Evolutionary conservation across 2,329 filamentous ascomycete genomes (phyloP).

Genomic region (Sordariomycetes sp.): DNA sequence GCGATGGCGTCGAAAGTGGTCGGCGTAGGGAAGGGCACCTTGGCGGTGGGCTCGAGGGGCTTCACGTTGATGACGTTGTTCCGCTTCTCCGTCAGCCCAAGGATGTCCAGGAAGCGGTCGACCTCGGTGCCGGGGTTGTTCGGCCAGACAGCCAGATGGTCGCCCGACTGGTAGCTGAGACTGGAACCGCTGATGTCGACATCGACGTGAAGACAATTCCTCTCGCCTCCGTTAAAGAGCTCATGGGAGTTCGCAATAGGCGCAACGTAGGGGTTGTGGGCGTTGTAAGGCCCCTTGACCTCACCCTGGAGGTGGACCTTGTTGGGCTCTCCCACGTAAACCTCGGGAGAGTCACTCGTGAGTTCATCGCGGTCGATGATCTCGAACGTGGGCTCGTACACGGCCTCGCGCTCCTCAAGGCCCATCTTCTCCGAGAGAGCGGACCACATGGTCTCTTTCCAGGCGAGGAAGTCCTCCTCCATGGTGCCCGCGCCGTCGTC

Average conservation of each 20-base stretch:
- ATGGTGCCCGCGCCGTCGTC: conserved; percentile 97
- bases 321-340: conserved; percentile 93
- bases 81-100: conserved; percentile 65
- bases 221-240: conserved; percentile 75
- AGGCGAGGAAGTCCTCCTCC: conserved; percentile 98
- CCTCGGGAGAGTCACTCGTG: conserved; percentile 60
- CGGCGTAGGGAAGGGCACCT: conserved; percentile 93
- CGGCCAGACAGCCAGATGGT: conserved; percentile 95
- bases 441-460: conserved; percentile 99
- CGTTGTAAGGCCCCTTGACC: conserved; percentile 82
- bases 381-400: conserved; percentile 87
- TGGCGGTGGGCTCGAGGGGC: conserved; percentile 85
- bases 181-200: conserved; percentile 84
- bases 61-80: conserved; percentile 79
- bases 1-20: conserved; percentile 90
- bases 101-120: conserved; percentile 70
- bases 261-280: conserved; percentile 93
- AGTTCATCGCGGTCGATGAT: conserved; percentile 66
- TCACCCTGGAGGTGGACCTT: conserved; percentile 83
- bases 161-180: conserved; percentile 86
- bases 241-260: conserved; percentile 86
- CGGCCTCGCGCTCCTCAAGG: conserved; percentile 86
- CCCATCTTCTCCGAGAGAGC: conserved; percentile 72
- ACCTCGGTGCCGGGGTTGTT: conserved; percentile 90
- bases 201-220: conserved; percentile 95